A percentile compares a stretch with the other conserved stretches of the same genome.
Evolutionary conservation across 371 early-diverging fungal genomes (phyloP).

Genomic region (Basidiobolus meristosporus): DNA sequence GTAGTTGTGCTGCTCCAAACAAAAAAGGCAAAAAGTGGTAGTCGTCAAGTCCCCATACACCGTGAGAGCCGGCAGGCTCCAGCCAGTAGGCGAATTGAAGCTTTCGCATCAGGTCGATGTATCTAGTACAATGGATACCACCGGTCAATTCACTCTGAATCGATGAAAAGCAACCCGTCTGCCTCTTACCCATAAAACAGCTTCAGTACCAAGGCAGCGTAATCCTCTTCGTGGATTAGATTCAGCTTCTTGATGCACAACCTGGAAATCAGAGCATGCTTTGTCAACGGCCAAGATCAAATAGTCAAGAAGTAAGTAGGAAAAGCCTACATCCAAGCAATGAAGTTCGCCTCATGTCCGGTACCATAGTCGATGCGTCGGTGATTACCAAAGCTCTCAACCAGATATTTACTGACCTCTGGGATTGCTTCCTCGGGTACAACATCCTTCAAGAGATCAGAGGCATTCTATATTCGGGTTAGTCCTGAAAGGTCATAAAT

Average conservation of each 20-base stretch:
- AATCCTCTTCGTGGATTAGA: slow-evolving; percentile 35
- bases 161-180: slow-evolving; percentile 1
- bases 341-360: slow-evolving; percentile 96
- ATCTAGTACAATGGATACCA: slow-evolving; percentile 17
- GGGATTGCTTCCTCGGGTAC: slow-evolving; percentile 21
- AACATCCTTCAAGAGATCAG: slow-evolving; percentile 16
- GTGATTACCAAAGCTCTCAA: slow-evolving; percentile 86
- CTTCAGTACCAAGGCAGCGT: slow-evolving; percentile 46
- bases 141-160: slow-evolving; percentile 2
- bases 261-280: slow-evolving; percentile 9
- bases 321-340: slow-evolving; percentile 62
- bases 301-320: neutral
- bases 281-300: neutral
- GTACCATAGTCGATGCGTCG: slow-evolving; percentile 98
- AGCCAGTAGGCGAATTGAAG: slow-evolving; percentile 88
- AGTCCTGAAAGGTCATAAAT: neutral
- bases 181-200: slow-evolving; percentile 51
- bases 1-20: slow-evolving; percentile 83
- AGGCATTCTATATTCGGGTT: slow-evolving; percentile 7
- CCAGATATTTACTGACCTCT: slow-evolving; percentile 67
- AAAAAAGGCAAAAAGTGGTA: slow-evolving; percentile 95
- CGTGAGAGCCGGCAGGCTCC: slow-evolving; percentile 98
- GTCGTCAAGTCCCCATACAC: slow-evolving; percentile 98
- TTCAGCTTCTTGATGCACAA: slow-evolving; percentile 64
- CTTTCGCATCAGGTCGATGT: slow-evolving; percentile 71